Conservation (phyloP, 2,329 filamentous ascomycete genomes). For the Lasiodiplodia sp. region DNA sequence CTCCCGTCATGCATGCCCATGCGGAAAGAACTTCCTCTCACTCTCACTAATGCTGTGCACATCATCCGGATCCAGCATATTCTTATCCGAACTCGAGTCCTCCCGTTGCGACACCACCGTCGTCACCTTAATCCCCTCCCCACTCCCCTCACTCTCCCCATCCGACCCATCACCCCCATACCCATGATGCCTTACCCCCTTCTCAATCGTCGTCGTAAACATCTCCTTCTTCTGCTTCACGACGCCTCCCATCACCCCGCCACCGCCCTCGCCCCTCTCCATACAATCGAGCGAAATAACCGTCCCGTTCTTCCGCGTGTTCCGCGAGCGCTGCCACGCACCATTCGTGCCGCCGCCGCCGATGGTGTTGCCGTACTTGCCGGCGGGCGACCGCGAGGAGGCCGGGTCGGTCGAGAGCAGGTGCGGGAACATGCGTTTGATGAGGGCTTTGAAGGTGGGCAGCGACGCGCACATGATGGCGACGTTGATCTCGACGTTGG, state of each 20-base stretch:
- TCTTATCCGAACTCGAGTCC: conserved; percentile 10
- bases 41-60: conserved; percentile 23
- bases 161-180: background rate
- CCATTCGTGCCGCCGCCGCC: background rate
- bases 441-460: conserved; percentile 40
- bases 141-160: background rate
- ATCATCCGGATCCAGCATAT: background rate
- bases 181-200: background rate
- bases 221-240: background rate
- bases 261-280: background rate
- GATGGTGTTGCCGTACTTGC: background rate
- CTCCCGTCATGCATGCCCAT: background rate
- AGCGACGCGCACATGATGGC: conserved; percentile 43
- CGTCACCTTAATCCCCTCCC: conserved; percentile 11
- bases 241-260: background rate
- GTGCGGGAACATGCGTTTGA: conserved; percentile 32
- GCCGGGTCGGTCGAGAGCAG: conserved; percentile 5
- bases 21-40: conserved; percentile 17
- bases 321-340: background rate
- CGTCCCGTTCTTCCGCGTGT: background rate
- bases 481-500: conserved; percentile 40
- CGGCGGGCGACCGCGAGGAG: background rate
- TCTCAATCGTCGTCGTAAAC: conserved; percentile 19
- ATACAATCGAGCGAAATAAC: conserved; percentile 4
- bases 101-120: conserved; percentile 18